These are phyloP conservation scores for Breviolum minutum DNA, from an alignment of 73 alveolate genomes.

Conservation along the genomic window DNA sequence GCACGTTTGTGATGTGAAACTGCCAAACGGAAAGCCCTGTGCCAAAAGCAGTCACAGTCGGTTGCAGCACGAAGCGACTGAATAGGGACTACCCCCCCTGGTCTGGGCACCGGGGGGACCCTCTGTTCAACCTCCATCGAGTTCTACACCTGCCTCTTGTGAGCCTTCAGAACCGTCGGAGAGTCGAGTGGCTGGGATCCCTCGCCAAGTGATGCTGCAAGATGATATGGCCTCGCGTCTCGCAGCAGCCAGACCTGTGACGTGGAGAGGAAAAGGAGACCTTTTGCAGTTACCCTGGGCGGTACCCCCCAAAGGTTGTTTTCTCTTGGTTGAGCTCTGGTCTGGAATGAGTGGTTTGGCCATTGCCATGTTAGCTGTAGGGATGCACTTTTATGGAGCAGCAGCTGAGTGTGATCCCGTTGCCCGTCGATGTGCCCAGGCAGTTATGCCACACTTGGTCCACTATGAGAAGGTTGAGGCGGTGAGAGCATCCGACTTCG, in stretches of 20 bases:
- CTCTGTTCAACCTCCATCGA: not conserved
- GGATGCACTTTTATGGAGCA: not conserved
- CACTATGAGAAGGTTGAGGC: not conserved
- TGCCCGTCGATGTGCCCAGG: not conserved
- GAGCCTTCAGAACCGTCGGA: no score
- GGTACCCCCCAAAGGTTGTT: not conserved
- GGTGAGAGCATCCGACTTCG: not conserved
- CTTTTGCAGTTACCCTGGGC: not conserved
- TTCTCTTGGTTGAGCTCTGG: conserved; percentile 9
- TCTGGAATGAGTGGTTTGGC: not conserved
- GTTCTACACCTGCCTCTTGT: not conserved
- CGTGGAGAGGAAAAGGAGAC: not conserved
- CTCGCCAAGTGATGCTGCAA: not conserved
- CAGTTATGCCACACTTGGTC: not conserved
- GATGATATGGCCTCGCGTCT: not conserved
- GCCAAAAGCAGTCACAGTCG: not conserved
- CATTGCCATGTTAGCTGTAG: not conserved
- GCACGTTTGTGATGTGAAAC: not conserved
- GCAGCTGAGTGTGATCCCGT: not conserved
- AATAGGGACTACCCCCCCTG: conserved; percentile 25
- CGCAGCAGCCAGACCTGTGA: not conserved
- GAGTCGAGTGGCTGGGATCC: not conserved
- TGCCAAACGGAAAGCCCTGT: not conserved
- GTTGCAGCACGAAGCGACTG: not conserved
- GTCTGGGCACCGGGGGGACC: not conserved